Base-by-base conservation (phyloP, 2,329 filamentous ascomycete genomes). In the Harringtonia aguacate region DNA sequence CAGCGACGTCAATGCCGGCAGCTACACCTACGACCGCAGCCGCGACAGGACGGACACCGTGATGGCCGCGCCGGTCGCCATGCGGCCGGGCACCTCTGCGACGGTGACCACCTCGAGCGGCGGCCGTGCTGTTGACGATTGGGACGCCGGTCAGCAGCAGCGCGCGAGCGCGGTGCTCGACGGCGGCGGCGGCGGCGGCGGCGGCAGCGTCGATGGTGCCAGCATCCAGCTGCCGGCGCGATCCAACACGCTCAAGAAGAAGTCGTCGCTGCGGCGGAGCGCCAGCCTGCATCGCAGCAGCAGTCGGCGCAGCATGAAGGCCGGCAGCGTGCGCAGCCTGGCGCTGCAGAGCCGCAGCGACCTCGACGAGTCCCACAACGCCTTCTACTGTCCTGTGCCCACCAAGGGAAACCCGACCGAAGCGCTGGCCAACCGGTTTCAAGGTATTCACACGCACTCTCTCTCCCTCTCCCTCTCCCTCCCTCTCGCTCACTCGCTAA, bases 361-460 rank as follows among this genome's bases (percentile, higher is more conserved):
- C 48, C 73, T 77, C 48, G 77, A 82, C 47, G 80, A 86, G 58
- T 70, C 73, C 52, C 84, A 89, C 59, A 95, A 85, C 63, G 86
- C 84, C 36, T 95, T 95, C 60, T 82, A 81, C 60, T 88, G 87
- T 39, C 92, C 92, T 1, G 83, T 98, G 29, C 92, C 89, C 4
- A 95, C 86, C 6, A 77, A 76, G 17, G 86, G 87, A 4, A 88
- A 81, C 42, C 92, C 92, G 3, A 97, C 92, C 2, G 90, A 97
- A 46, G 73, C 85, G 41, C 72, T 98, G 27, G 84, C 87, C 36
- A 86, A 80, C 54, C 78, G 92, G 44, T 98, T 98, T 60, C 86
- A 95, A 70, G 77, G 88, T 88, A 72, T 48, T 77, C 39, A 14
- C n/a, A 27, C n/a, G n/a, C n/a, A 9, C 36, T 22, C 30, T 14